Conservation (phyloP, 2,329 filamentous ascomycete genomes). For the Xylaria sp. region DNA sequence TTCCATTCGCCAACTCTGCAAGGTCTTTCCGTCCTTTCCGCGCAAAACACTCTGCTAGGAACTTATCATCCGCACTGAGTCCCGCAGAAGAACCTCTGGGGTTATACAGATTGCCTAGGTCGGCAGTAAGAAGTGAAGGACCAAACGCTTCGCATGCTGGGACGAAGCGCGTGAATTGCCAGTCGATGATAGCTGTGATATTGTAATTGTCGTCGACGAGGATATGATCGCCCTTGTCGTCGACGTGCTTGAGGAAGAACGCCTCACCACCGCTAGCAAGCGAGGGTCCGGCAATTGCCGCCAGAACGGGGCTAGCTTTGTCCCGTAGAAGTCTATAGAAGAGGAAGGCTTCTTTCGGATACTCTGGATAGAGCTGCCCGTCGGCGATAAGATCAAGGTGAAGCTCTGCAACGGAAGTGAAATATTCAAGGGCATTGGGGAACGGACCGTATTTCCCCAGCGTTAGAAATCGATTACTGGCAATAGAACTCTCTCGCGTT, state of each 20-base stretch:
- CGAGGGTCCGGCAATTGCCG: background rate
- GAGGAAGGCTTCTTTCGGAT: conserved; percentile 23
- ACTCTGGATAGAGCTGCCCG: conserved; percentile 20
- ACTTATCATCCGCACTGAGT: conserved; percentile 8
- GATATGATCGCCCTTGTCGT: conserved; percentile 36
- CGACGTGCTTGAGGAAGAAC: conserved; percentile 49
- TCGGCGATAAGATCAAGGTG: conserved; percentile 17
- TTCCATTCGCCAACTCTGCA: conserved; percentile 8
- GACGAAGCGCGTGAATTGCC: conserved; percentile 50
- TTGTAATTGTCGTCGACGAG: conserved; percentile 50
- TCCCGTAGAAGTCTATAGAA: conserved; percentile 16
- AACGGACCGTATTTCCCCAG: conserved; percentile 19
- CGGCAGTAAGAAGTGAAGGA: conserved; percentile 15
- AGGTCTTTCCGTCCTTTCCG: conserved; percentile 27
- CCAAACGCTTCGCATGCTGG: conserved; percentile 24
- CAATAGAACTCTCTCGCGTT: conserved; percentile 13
- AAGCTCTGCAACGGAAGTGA: conserved; percentile 15
- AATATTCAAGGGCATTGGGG: conserved; percentile 4
- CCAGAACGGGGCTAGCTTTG: conserved; percentile 9
- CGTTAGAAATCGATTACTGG: conserved; percentile 19
- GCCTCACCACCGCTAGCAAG: background rate
- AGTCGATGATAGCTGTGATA: conserved; percentile 54
- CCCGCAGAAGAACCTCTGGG: background rate
- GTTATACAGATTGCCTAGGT: conserved; percentile 2
- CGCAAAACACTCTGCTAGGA: background rate